Percentiles rank a stretch among this genome's conserved stretches.
Conservation (phyloP, 2,329 filamentous ascomycete species). For the Bipolaris oryzae region DNA sequence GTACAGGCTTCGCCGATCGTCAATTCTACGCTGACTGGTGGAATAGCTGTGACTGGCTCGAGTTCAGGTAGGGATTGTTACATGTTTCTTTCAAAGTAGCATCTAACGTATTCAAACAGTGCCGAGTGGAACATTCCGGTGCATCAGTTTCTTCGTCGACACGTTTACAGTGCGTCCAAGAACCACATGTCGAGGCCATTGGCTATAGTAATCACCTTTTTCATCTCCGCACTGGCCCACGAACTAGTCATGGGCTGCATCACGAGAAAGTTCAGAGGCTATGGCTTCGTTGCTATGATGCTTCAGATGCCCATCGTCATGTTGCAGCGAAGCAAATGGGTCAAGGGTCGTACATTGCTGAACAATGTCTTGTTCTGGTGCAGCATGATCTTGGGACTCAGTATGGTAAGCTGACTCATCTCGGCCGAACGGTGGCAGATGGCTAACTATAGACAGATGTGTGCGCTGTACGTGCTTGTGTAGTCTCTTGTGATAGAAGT, state of each 20-base stretch:
- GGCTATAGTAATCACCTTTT: conserved; percentile 88
- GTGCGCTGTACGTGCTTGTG: conserved; percentile 49
- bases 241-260: conserved; percentile 98
- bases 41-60: conserved; percentile 85
- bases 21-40: conserved; percentile 61
- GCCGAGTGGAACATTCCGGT: conserved; percentile 54
- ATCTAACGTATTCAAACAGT: neutral
- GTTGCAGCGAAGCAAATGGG: conserved; percentile 79
- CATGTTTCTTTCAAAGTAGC: neutral
- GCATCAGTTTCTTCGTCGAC: conserved; percentile 90
- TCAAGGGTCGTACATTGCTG: conserved; percentile 74
- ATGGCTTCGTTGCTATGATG: conserved; percentile 96
- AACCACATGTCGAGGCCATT: conserved; percentile 75
- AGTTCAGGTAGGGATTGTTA: conserved; percentile 71
- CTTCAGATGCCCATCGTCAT: conserved; percentile 94
- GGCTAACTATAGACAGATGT: conserved; percentile 41
- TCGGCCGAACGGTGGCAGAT: neutral
- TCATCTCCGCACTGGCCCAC: conserved; percentile 87
- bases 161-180: conserved; percentile 86
- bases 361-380: conserved; percentile 84
- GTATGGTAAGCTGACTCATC: conserved; percentile 67
- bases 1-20: conserved; percentile 5
- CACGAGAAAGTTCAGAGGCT: conserved; percentile 93
- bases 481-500: conserved; percentile 9
- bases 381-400: conserved; percentile 86